phyloP scores from a whole-genome alignment of 1,284 basidiomycete species.

The Cutaneotrichosporon sp. region DNA sequence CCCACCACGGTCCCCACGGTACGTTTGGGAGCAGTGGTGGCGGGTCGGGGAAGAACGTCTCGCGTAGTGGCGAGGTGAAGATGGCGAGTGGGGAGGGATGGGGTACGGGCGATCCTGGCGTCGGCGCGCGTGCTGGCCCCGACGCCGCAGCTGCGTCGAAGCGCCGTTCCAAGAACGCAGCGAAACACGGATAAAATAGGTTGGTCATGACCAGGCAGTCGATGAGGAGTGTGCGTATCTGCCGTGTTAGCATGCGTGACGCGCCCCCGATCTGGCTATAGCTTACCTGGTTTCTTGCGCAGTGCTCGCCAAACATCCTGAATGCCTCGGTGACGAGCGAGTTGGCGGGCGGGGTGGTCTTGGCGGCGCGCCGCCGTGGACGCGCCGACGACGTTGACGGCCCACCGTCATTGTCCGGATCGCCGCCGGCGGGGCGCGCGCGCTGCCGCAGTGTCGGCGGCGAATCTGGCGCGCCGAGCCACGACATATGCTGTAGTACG shows the following conservation, averaged over 20 bases:
- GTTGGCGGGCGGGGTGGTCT: background rate
- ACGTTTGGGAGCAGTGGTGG: conserved; percentile 40
- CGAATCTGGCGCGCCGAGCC: conserved; percentile 17
- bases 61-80: conserved; percentile 3
- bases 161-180: conserved; percentile 62
- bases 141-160: conserved; percentile 10
- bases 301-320: conserved; percentile 46
- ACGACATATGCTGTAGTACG: conserved; percentile 11
- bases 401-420: background rate
- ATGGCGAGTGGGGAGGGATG: conserved; percentile 1
- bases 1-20: conserved; percentile 40
- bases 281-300: conserved; percentile 46
- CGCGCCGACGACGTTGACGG: background rate
- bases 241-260: conserved; percentile 53
- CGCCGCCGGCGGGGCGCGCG: conserved; percentile 1
- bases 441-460: conserved; percentile 12
- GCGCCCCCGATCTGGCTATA: background rate
- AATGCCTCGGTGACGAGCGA: conserved; percentile 27
- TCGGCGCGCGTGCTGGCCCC: background rate
- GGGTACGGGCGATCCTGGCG: background rate
- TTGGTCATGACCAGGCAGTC: conserved; percentile 93
- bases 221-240: conserved; percentile 88
- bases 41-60: conserved; percentile 29
- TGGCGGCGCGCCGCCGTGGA: background rate
- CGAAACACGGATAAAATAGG: conserved; percentile 85